These are phyloP conservation scores for Daedalea quercina DNA, from an alignment of 768 basidiomycete species.

Conservation along the genomic window DNA sequence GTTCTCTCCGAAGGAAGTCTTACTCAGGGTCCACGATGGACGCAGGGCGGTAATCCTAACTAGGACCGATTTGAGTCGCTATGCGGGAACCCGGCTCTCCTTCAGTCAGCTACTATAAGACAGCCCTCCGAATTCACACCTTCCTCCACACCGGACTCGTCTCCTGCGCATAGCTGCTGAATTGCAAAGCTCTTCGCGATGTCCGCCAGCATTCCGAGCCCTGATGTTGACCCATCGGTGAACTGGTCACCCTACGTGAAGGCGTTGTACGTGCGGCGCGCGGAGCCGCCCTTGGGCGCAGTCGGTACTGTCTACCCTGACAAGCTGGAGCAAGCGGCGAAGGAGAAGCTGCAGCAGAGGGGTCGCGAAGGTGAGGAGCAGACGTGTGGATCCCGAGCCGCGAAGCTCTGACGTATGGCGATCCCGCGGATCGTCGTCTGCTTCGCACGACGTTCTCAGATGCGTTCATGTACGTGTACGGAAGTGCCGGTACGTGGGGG, in stretches of 20 bases:
- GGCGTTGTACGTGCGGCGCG: slow-evolving; percentile 3
- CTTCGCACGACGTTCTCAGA: slow-evolving; percentile 23
- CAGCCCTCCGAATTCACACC: too few relatives aligned
- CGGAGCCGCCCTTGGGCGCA: slow-evolving; percentile 11
- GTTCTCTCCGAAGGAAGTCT: too few relatives aligned
- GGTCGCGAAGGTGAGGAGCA: slow-evolving; percentile 41
- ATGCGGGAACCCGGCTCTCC: too few relatives aligned
- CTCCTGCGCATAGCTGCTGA: background rate
- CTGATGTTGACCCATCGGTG: background rate
- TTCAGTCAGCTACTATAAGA: too few relatives aligned
- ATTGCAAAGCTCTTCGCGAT: background rate
- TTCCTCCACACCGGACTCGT: background rate
- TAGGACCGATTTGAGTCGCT: too few relatives aligned
- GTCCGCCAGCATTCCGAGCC: background rate
- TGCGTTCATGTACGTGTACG: slow-evolving; percentile 71
- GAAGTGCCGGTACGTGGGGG: slow-evolving; percentile 64
- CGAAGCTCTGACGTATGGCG: background rate
- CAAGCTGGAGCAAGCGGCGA: slow-evolving; percentile 61
- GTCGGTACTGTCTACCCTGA: slow-evolving; percentile 57
- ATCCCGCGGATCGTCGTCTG: background rate
- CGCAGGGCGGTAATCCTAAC: too few relatives aligned
- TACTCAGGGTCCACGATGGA: too few relatives aligned
- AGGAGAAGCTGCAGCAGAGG: slow-evolving; percentile 43
- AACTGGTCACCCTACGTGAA: background rate
- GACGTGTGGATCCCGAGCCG: background rate